These are phyloP conservation scores for Fagopyrum esculentum DNA, from an alignment of 148 eudicot species.

Conservation along the genomic window DNA sequence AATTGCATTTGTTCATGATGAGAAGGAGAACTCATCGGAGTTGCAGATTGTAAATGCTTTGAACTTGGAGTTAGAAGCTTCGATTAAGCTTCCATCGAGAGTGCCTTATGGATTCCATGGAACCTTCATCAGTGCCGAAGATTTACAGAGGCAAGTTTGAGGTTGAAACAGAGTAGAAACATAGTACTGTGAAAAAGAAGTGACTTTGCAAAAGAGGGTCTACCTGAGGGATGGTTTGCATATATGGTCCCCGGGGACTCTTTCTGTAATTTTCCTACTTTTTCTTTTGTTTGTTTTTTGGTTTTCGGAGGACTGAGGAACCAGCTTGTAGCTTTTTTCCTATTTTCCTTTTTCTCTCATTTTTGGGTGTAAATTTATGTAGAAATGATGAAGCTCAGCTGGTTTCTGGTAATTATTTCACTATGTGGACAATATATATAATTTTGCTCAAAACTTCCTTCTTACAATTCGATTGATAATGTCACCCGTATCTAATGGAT, in stretches of 20 bases:
- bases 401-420: conserved; percentile 50
- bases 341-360: background rate
- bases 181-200: background rate
- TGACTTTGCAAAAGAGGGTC: conserved; percentile 23
- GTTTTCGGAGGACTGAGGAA: background rate
- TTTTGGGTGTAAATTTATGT: background rate
- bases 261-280: background rate
- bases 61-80: conserved; percentile 45
- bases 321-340: background rate
- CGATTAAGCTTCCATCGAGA: conserved; percentile 57
- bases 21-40: conserved; percentile 52
- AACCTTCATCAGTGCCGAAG: conserved; percentile 51
- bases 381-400: conserved; percentile 64
- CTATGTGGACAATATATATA: background rate
- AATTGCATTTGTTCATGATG: conserved; percentile 65
- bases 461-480: too few species aligned
- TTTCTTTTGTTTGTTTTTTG: background rate
- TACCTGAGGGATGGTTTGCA: conserved; percentile 59
- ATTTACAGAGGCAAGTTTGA: conserved; percentile 48
- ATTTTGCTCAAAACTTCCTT: background rate
- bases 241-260: conserved; percentile 66
- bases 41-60: conserved; percentile 60
- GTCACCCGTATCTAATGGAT: too few species aligned
- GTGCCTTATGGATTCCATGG: conserved; percentile 93
- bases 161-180: background rate